Base-by-base conservation (phyloP, 306 rosid genomes). In the Luffa acutangula region DNA sequence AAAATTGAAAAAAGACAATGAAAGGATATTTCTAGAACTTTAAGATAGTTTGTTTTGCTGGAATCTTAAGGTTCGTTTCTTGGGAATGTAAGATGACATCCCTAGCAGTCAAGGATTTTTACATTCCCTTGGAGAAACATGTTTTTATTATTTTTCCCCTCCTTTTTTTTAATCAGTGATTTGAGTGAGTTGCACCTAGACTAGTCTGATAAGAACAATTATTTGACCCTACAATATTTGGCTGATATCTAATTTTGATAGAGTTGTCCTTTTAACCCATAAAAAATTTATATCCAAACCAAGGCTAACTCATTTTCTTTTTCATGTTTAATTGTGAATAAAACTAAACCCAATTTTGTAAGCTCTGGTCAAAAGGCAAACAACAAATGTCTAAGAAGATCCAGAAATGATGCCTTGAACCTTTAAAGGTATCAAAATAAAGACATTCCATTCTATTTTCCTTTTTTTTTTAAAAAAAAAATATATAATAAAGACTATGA, bases 321-420 rank as follows among this genome's bases (percentile, higher is more conserved):
- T 66, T 39, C 25, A 37, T 66, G 31, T 66, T 37, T 41, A 37
- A 66, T 66, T 36, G 73, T 42, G 5, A 66, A 67, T 10, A 59
- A 42, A 67, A 67, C 4, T 17, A 39, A 66, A 39, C 74, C 31
- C 75, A 42, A 45, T 67, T 9, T 67, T 67, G 3, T 69, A 10
- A 69, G 52, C 36, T 69, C 51, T 69, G 43, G 75, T 43, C 53
- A 69, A 69, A 69, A 43, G 54, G 36, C 75, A 42, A 42, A 10
- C 39, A 36, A 34, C 75, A 69, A 69, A 43, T 69, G 17, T 20
- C 75, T 69, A 72, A 31, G 77, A 72, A 46, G 58, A 72, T 72
- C 42, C 37, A 48, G 56, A 25, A 72, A 21, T 45, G 77, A 48
- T 45, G 76, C 2, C 9, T 20, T 71, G 56, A 46, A 25, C 58